phyloP scores from a whole-genome alignment of 2,329 filamentous ascomycete species.

The Colletotrichum salicis region DNA sequence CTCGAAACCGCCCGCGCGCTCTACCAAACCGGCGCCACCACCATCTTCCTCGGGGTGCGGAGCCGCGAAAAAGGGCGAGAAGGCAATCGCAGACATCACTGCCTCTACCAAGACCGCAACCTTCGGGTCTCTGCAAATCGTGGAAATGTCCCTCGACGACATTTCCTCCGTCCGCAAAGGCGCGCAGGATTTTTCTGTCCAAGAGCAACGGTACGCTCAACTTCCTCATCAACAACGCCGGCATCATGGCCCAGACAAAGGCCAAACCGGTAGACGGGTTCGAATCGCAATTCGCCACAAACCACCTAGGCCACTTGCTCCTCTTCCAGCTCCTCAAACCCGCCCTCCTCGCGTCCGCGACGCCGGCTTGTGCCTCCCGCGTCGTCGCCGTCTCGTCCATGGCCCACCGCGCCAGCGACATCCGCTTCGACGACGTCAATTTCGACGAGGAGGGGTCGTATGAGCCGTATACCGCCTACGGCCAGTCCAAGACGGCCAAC shows the following conservation, averaged over 20 bases:
- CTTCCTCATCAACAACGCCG: constrained; percentile 53
- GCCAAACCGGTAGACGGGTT: constrained; percentile 37
- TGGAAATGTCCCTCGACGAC: constrained; percentile 29
- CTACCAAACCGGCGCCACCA: constrained; percentile 49
- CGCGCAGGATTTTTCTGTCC: constrained; percentile 44
- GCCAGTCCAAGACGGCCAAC: constrained; percentile 61
- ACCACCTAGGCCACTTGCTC: constrained; percentile 65
- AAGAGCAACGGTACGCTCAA: constrained; percentile 41
- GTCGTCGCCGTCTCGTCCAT: constrained; percentile 57
- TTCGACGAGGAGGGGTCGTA: constrained; percentile 44
- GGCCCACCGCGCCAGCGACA: constrained; percentile 50
- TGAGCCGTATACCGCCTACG: constrained; percentile 53
- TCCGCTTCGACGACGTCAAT: constrained; percentile 47
- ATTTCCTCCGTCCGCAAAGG: constrained; percentile 39
- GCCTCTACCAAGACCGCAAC: neutral
- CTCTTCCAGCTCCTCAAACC: constrained; percentile 61
- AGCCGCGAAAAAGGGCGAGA: constrained; percentile 45
- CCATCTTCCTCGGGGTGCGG: constrained; percentile 49
- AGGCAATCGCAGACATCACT: constrained; percentile 39
- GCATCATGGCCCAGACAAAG: constrained; percentile 34
- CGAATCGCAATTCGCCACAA: constrained; percentile 59
- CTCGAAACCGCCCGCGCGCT: constrained; percentile 51
- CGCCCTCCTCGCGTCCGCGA: constrained; percentile 51
- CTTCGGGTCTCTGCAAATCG: neutral
- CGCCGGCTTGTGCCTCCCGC: constrained; percentile 53